Evolutionary conservation across 139 green algal genomes (phyloP).

Genomic region (Chlamydomonas applanata): DNA sequence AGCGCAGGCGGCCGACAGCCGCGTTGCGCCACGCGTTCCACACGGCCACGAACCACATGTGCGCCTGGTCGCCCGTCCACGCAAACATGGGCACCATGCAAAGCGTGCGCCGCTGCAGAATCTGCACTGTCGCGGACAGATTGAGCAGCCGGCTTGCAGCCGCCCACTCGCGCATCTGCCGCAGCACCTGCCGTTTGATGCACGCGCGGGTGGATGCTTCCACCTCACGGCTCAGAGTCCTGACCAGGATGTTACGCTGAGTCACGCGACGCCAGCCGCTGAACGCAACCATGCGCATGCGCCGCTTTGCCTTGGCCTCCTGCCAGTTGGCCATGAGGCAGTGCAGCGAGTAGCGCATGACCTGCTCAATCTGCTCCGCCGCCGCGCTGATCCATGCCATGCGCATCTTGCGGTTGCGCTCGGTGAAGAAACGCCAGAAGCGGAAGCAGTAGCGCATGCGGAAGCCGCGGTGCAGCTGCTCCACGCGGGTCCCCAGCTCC

Average conservation of each 20-base stretch:
- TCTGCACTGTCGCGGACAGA: background rate
- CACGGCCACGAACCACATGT: conserved; percentile 12
- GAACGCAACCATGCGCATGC: conserved; percentile 13
- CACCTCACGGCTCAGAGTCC: background rate
- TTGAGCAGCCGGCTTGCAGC: conserved; percentile 2
- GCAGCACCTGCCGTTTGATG: background rate
- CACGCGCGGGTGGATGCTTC: background rate
- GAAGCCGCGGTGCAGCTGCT: conserved; percentile 32
- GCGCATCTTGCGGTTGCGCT: conserved; percentile 25
- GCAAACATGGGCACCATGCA: conserved; percentile 11
- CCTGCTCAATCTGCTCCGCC: conserved; percentile 22
- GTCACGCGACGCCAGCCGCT: background rate
- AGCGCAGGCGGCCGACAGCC: conserved; percentile 21
- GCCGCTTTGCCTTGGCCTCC: conserved; percentile 12
- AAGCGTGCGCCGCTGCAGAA: conserved; percentile 1
- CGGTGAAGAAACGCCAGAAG: conserved; percentile 35
- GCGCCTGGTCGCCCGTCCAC: background rate
- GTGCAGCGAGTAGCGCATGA: conserved; percentile 36
- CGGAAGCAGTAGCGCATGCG: conserved; percentile 41
- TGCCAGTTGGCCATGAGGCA: conserved; percentile 47
- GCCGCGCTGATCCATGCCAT: conserved; percentile 10
- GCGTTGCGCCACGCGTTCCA: conserved; percentile 14
- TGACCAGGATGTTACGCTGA: background rate
- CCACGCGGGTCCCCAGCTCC: conserved; percentile 35
- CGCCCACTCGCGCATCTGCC: conserved; percentile 8